phyloP scores from a whole-genome alignment of 805 yeast species.

The Saccharomycopsis vini region DNA sequence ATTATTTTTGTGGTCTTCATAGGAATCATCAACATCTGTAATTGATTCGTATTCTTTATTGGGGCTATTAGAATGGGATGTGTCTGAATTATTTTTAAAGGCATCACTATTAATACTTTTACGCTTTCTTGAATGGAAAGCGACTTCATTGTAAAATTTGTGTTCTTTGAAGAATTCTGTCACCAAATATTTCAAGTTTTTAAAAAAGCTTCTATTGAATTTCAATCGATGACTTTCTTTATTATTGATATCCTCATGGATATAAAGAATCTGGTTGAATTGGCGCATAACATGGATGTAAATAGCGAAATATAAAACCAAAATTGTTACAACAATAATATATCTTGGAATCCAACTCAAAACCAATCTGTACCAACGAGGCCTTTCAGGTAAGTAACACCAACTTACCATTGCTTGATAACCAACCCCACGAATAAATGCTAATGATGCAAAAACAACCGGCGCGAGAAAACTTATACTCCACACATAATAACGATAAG shows the following conservation, averaged over 20 bases:
- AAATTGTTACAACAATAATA: conserved; percentile 50
- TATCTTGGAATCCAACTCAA: conserved; percentile 81
- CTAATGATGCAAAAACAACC: conserved; percentile 57
- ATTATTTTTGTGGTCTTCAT: not conserved
- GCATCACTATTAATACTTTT: not conserved
- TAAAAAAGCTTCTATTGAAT: conserved; percentile 15
- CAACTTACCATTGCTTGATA: conserved; percentile 59
- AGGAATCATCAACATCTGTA: conserved; percentile 7
- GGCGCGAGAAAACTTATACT: conserved; percentile 53
- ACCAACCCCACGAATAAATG: conserved; percentile 49
- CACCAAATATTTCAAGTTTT: conserved; percentile 20
- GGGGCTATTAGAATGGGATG: not conserved
- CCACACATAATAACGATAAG: conserved; percentile 49
- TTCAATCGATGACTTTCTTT: conserved; percentile 12
- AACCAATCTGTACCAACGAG: conserved; percentile 64
- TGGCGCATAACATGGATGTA: conserved; percentile 65
- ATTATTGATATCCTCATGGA: conserved; percentile 25
- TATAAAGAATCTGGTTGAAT: conserved; percentile 40
- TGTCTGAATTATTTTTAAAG: not conserved
- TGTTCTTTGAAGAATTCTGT: conserved; percentile 22
- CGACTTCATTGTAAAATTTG: not conserved
- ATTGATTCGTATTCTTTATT: conserved; percentile 2
- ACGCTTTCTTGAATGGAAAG: not conserved
- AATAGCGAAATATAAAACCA: conserved; percentile 57
- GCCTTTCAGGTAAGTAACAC: conserved; percentile 70